A percentile compares a stretch with the other conserved stretches of the same genome.
Conservation (phyloP, 768 basidiomycete genomes). For the Cyclocybe aegerita region DNA sequence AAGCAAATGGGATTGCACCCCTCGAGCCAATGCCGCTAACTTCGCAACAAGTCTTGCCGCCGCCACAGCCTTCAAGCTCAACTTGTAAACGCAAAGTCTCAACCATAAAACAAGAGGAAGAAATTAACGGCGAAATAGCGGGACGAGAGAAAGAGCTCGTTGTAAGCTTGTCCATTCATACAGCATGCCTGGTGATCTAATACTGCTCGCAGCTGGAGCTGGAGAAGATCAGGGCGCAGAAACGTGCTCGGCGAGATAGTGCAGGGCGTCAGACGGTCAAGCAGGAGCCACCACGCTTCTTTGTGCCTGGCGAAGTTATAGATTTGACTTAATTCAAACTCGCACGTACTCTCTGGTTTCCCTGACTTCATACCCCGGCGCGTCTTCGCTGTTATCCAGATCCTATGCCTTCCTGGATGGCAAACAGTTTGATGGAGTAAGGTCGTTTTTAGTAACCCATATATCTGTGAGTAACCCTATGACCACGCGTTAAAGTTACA, state of each 20-base stretch:
- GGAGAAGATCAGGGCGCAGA: conserved; percentile 1
- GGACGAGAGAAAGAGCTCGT: not conserved
- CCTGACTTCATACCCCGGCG: too few relatives aligned
- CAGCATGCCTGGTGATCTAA: too few relatives aligned
- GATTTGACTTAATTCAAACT: conserved; percentile 1
- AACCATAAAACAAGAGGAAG: not conserved
- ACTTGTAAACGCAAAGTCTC: too few relatives aligned
- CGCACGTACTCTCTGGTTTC: not conserved
- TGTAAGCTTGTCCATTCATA: not conserved
- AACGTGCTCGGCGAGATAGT: not conserved
- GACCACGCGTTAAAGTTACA: too few relatives aligned
- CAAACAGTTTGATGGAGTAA: too few relatives aligned
- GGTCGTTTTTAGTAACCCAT: too few relatives aligned
- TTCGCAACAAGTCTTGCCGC: not conserved
- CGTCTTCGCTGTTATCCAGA: too few relatives aligned
- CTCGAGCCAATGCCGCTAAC: not conserved
- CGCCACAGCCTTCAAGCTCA: too few relatives aligned
- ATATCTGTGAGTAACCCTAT: too few relatives aligned
- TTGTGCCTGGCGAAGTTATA: conserved; percentile 6
- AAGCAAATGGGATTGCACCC: conserved; percentile 4
- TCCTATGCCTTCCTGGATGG: too few relatives aligned
- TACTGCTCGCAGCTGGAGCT: not conserved
- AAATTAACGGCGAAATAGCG: not conserved
- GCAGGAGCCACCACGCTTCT: not conserved
- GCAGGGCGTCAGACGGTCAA: not conserved